These are phyloP conservation scores for Lenwebbia sp. DNA, from an alignment of 345 rosid genomes.

Conservation along the genomic window DNA sequence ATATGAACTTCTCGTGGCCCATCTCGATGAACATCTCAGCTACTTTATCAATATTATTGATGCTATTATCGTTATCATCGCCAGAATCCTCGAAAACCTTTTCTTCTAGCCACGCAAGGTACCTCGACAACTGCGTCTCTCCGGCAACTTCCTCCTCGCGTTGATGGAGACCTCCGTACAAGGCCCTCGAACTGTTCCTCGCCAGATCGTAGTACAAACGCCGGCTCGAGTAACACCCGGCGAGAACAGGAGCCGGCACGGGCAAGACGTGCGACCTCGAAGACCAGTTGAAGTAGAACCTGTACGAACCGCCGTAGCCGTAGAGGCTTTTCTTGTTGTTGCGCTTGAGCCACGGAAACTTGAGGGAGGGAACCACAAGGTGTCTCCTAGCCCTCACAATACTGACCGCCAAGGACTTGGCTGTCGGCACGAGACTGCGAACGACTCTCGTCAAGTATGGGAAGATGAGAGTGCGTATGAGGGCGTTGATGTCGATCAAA, in stretches of 20 bases:
- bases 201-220: not conserved
- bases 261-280: not conserved
- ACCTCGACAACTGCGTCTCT: slow-evolving; percentile 42
- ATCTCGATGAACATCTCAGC: slow-evolving; percentile 77
- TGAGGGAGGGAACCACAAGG: not conserved
- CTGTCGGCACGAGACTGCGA: not conserved
- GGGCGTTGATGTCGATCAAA: not conserved
- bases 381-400: not conserved
- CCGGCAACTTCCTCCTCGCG: not conserved
- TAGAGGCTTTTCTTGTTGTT: not conserved
- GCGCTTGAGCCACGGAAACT: not conserved
- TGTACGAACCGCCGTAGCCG: not conserved
- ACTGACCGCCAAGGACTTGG: not conserved
- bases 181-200: not conserved
- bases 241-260: not conserved
- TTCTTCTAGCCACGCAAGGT: slow-evolving; percentile 67
- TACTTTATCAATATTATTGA: slow-evolving; percentile 56
- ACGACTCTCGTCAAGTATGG: not conserved
- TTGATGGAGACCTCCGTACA: not conserved
- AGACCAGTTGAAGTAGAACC: slow-evolving; percentile 3
- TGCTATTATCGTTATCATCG: not conserved
- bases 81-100: slow-evolving; percentile 3
- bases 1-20: slow-evolving; percentile 62
- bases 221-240: not conserved
- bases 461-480: not conserved